phyloP scores from a whole-genome alignment of 495 filamentous ascomycete species.

The Cryomyces antarcticus region DNA sequence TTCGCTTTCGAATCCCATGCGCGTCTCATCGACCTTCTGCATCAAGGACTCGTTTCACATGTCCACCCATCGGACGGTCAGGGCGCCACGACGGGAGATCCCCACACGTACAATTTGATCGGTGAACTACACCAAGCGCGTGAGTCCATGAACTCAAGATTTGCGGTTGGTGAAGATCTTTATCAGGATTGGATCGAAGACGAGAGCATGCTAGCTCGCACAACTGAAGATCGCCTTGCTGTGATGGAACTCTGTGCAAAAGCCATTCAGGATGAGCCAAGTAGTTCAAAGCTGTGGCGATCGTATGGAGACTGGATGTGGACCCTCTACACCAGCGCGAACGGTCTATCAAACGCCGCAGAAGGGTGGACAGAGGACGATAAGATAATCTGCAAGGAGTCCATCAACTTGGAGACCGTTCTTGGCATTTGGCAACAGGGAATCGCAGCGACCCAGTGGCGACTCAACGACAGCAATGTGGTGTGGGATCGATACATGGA shows the following conservation, averaged over 20 bases:
- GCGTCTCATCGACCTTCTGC: constrained; percentile 40
- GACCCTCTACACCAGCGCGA: constrained; percentile 33
- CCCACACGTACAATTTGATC: constrained; percentile 35
- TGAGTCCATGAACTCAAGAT: constrained; percentile 43
- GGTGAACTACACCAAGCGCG: constrained; percentile 41
- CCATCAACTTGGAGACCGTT: constrained; percentile 60
- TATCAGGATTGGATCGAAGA: constrained; percentile 47
- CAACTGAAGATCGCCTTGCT: constrained; percentile 41
- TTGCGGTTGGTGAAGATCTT: constrained; percentile 44
- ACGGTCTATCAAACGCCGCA: constrained; percentile 4
- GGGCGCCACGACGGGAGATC: constrained; percentile 20
- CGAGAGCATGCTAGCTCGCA: constrained; percentile 37
- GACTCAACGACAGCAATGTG: constrained; percentile 63
- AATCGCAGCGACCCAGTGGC: constrained; percentile 56
- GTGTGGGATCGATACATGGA: constrained; percentile 73
- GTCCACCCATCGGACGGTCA: constrained; percentile 22
- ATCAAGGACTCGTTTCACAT: constrained; percentile 40
- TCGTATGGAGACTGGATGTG: constrained; percentile 76
- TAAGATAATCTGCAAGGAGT: constrained; percentile 45
- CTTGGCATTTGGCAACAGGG: constrained; percentile 63
- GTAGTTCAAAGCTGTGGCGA: constrained; percentile 70
- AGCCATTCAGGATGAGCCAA: constrained; percentile 63
- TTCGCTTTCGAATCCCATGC: constrained; percentile 46
- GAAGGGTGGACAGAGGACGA: constrained; percentile 59
- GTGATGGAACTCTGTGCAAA: constrained; percentile 71